Conservation (phyloP, 108 stramenopile species). For the Cylindrotheca fusiformis region DNA sequence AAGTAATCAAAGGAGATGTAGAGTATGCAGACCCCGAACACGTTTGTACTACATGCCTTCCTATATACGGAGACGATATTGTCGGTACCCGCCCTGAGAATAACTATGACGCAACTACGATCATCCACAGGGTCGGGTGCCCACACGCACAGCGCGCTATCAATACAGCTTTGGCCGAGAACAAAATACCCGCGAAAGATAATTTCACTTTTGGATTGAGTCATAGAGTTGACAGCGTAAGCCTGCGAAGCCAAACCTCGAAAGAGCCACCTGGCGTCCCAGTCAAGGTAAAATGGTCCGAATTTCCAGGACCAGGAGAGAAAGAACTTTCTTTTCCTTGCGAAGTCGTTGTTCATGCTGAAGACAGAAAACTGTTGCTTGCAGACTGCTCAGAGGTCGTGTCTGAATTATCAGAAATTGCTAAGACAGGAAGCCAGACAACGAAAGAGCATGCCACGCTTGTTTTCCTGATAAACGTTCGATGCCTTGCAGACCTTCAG, state of each 20-base stretch:
- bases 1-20: constrained; percentile 5
- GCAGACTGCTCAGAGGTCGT: constrained; percentile 86
- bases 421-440: constrained; percentile 76
- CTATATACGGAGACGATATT: constrained; percentile 77
- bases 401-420: constrained; percentile 70
- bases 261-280: constrained; percentile 14
- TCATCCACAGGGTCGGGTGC: constrained; percentile 73
- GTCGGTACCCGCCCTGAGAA: constrained; percentile 58
- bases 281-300: constrained; percentile 50
- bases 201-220: constrained; percentile 4
- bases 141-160: constrained; percentile 70
- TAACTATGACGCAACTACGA: constrained; percentile 42
- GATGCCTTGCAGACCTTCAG: constrained; percentile 69
- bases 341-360: constrained; percentile 66
- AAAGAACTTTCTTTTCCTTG: constrained; percentile 46
- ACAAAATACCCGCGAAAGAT: constrained; percentile 8
- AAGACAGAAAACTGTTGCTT: constrained; percentile 77
- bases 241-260: constrained; percentile 13
- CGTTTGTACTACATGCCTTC: constrained; percentile 68
- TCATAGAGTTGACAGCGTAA: constrained; percentile 36
- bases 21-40: constrained; percentile 79
- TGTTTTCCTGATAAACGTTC: constrained; percentile 70
- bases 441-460: constrained; percentile 73
- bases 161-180: constrained; percentile 45
- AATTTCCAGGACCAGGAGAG: constrained; percentile 14